Evolutionary conservation across 1,284 basidiomycete genomes (phyloP).

Genomic region (Ganoderma resinaceum): DNA sequence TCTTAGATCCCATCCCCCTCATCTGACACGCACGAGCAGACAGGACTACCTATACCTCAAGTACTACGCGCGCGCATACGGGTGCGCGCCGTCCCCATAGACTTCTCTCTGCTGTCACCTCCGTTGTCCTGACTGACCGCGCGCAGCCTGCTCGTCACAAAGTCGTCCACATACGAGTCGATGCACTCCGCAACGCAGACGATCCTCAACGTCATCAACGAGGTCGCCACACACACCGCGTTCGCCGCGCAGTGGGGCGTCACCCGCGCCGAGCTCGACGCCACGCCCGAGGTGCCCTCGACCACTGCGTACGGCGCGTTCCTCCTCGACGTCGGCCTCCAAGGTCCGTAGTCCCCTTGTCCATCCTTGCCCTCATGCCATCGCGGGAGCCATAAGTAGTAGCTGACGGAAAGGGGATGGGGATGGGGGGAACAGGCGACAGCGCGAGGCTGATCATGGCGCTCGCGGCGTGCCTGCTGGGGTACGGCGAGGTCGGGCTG

Average conservation of each 20-base stretch:
- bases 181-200: constrained; percentile 75
- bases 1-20: background rate
- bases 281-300: constrained; percentile 68
- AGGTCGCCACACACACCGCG: constrained; percentile 76
- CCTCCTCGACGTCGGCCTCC: constrained; percentile 79
- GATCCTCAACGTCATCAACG: constrained; percentile 70
- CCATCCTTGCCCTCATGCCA: no score
- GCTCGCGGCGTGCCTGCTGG: constrained; percentile 86
- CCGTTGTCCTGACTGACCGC: background rate
- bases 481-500: constrained; percentile 94
- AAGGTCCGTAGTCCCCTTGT: constrained; percentile 51
- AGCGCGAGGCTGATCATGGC: constrained; percentile 80
- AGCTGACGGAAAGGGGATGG: background rate
- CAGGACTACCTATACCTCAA: constrained; percentile 60
- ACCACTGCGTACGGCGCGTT: constrained; percentile 91
- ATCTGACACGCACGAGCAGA: background rate
- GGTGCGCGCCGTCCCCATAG: constrained; percentile 50
- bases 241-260: constrained; percentile 81
- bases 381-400: no score
- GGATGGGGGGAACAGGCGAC: constrained; percentile 61
- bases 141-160: constrained; percentile 76
- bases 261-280: constrained; percentile 62
- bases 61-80: constrained; percentile 81
- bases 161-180: constrained; percentile 69
- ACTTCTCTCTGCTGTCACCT: background rate